Evolutionary conservation across 164 flowering plant genomes (phyloP).

Genomic region (Piper betle): DNA sequence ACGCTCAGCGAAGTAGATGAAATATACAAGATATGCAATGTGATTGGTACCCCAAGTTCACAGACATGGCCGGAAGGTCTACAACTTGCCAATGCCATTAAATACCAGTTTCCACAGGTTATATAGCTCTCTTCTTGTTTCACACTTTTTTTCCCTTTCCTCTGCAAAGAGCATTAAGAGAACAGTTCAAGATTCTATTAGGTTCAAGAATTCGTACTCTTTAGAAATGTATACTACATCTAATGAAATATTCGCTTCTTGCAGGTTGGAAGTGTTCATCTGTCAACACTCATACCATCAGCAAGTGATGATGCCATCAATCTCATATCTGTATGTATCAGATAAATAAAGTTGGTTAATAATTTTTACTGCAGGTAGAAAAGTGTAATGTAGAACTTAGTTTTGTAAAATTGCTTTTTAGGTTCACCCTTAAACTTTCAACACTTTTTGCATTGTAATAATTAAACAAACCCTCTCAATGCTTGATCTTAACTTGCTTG

Average conservation of each 20-base stretch:
- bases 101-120: slow-evolving; percentile 66
- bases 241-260: slow-evolving; percentile 1
- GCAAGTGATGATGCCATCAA: slow-evolving; percentile 64
- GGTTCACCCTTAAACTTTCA: too few relatives aligned
- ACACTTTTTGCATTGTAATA: neutral
- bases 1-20: slow-evolving; percentile 39
- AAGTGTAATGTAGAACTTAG: neutral
- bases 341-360: too few relatives aligned
- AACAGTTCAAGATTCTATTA: neutral
- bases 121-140: neutral
- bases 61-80: slow-evolving; percentile 61
- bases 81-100: slow-evolving; percentile 51
- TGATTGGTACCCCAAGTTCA: slow-evolving; percentile 63
- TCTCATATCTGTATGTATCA: slow-evolving; percentile 48
- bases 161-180: neutral
- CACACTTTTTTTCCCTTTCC: too few relatives aligned
- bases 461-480: neutral
- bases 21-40: slow-evolving; percentile 81
- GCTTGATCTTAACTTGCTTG: too few relatives aligned
- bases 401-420: neutral
- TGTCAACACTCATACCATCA: slow-evolving; percentile 54
- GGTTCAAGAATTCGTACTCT: neutral
- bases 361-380: neutral
- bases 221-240: neutral
- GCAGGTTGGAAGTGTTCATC: slow-evolving; percentile 56